Percentiles rank a stretch among this genome's conserved stretches.
Evolutionary conservation across 164 flowering plant species (phyloP).

Genomic region (Vitis rotundifolia): DNA sequence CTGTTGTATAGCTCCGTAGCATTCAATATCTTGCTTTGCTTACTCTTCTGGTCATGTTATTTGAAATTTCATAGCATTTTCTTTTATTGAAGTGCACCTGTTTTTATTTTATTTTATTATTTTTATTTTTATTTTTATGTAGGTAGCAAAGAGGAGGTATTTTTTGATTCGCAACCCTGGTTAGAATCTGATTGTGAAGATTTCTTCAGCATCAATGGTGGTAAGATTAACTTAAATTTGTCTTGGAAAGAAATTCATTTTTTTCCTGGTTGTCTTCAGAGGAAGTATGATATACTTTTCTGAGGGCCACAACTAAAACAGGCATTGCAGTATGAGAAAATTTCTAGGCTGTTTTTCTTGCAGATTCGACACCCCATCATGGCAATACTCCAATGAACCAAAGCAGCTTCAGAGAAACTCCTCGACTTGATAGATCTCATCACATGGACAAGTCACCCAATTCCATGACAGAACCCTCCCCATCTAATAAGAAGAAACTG

Average conservation of each 20-base stretch:
- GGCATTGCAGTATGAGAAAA: neutral
- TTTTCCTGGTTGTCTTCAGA: neutral
- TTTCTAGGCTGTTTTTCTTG: neutral
- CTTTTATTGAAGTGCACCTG: neutral
- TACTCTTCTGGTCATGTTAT: too few relatives aligned
- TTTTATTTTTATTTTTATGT: constrained; percentile 7
- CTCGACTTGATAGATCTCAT: constrained; percentile 1
- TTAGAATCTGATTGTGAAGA: constrained; percentile 41
- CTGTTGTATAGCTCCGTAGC: too few relatives aligned
- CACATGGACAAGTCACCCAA: neutral
- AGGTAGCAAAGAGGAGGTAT: constrained; percentile 27
- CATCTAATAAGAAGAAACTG: constrained; percentile 23
- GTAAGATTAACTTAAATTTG: constrained; percentile 16
- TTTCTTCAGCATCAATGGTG: constrained; percentile 34
- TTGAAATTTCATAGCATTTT: neutral
- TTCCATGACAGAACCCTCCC: constrained; percentile 4
- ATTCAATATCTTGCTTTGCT: too few relatives aligned
- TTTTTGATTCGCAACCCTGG: constrained; percentile 31
- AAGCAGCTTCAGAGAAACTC: constrained; percentile 10
- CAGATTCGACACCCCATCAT: constrained; percentile 32
- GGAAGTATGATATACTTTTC: neutral
- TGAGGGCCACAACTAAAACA: neutral
- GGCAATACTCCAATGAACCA: constrained; percentile 24
- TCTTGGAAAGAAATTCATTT: neutral
- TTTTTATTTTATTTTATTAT: neutral